phyloP scores from a whole-genome alignment of 2,329 filamentous ascomycete genomes.

The Chaetomiaceae sp. region DNA sequence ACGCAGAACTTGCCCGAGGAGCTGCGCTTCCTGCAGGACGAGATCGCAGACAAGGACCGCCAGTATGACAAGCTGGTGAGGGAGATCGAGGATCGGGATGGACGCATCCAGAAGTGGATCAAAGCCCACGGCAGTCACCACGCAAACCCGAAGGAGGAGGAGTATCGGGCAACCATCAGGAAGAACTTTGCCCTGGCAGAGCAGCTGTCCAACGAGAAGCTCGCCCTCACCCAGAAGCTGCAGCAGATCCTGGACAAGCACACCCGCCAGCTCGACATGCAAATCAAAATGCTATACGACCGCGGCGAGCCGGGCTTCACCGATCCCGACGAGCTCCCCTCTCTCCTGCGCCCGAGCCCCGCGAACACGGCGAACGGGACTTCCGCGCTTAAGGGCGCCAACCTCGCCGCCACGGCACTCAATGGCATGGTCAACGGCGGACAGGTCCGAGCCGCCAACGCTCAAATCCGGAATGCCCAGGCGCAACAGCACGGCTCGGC shows the following conservation, averaged over 20 bases:
- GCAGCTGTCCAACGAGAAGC: conserved; percentile 69
- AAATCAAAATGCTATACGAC: conserved; percentile 59
- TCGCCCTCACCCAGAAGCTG: conserved; percentile 62
- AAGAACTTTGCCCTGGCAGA: conserved; percentile 67
- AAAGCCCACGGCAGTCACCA: conserved; percentile 70
- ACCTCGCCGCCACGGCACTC: conserved; percentile 35
- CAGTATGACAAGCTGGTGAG: conserved; percentile 64
- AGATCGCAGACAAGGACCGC: conserved; percentile 75
- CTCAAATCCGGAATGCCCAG: conserved; percentile 48
- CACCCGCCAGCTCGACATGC: conserved; percentile 56
- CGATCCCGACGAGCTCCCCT: conserved; percentile 60
- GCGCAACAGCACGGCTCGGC: conserved; percentile 46
- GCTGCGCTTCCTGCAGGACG: conserved; percentile 77
- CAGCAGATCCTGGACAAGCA: conserved; percentile 59
- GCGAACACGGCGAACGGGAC: conserved; percentile 42
- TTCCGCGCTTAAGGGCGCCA: conserved; percentile 39
- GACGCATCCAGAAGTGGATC: conserved; percentile 75
- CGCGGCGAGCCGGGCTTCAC: conserved; percentile 57
- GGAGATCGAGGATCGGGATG: conserved; percentile 67
- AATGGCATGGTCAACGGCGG: conserved; percentile 37
- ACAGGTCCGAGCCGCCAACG: conserved; percentile 41
- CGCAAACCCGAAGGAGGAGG: conserved; percentile 70
- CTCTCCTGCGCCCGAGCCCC: conserved; percentile 54
- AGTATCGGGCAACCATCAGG: conserved; percentile 59
- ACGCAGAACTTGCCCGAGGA: conserved; percentile 78